These are phyloP conservation scores for Solanum aculeatissimum DNA, from an alignment of 305 asterid species.

Conservation along the genomic window DNA sequence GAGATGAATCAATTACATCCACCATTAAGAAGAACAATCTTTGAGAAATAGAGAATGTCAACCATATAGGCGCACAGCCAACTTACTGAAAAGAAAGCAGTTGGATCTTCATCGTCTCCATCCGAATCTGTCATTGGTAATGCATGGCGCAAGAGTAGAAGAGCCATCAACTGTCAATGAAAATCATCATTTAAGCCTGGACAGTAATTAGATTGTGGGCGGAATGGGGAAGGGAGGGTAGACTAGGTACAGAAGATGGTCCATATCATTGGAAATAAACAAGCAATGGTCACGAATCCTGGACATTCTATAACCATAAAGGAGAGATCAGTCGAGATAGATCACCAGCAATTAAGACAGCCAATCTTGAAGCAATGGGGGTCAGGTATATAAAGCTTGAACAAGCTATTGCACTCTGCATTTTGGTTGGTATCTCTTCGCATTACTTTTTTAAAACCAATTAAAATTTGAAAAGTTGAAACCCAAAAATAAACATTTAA, in stretches of 20 bases:
- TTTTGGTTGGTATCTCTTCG: neutral
- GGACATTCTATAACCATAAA: neutral
- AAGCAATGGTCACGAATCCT: neutral
- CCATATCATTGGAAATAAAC: neutral
- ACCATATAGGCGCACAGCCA: neutral
- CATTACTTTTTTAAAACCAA: neutral
- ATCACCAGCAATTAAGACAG: neutral
- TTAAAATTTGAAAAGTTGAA: neutral
- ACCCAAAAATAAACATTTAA: neutral
- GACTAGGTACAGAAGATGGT: neutral
- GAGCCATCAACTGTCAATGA: conserved; percentile 76
- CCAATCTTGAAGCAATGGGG: neutral
- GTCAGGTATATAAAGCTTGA: neutral
- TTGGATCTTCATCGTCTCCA: conserved; percentile 61
- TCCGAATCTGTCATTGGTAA: conserved; percentile 57
- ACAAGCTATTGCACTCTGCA: neutral
- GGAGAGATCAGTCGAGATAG: neutral
- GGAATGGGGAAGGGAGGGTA: neutral
- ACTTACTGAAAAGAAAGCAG: conserved; percentile 79
- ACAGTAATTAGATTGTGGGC: neutral
- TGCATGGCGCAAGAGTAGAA: conserved; percentile 86
- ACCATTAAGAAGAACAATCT: neutral
- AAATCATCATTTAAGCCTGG: neutral
- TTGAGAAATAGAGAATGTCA: neutral
- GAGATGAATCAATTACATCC: neutral